Percentiles rank a stretch among this genome's conserved stretches.
Evolutionary conservation across 2,329 filamentous ascomycete species (phyloP).

Genomic region (Microdochium paspali): DNA sequence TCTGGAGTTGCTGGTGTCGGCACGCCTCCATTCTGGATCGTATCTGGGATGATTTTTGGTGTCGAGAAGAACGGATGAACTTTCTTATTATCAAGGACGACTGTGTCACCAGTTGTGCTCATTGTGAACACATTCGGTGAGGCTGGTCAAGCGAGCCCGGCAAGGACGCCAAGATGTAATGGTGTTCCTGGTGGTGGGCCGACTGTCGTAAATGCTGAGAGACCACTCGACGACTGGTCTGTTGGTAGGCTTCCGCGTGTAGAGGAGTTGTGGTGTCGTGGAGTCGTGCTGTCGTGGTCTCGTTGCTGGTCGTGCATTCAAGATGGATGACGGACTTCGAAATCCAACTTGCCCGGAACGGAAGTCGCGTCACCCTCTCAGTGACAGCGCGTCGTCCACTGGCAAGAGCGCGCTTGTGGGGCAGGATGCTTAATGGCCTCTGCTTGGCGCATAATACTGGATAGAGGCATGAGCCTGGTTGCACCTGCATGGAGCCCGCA

Average conservation of each 20-base stretch:
- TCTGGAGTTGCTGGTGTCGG: constrained; percentile 18
- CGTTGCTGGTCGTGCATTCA: too few relatives aligned
- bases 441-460: neutral
- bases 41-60: constrained; percentile 11
- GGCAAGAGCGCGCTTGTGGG: neutral
- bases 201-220: too few relatives aligned
- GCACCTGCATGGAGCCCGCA: neutral
- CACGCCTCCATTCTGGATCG: constrained; percentile 3
- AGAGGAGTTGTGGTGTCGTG: too few relatives aligned
- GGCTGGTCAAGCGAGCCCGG: neutral
- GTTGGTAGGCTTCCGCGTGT: too few relatives aligned
- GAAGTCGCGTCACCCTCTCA: neutral
- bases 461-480: neutral
- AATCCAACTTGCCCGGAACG: neutral
- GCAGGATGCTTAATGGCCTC: neutral
- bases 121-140: constrained; percentile 32
- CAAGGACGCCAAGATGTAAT: neutral
- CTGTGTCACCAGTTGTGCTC: constrained; percentile 25
- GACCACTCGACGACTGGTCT: too few relatives aligned
- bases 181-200: too few relatives aligned
- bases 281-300: too few relatives aligned
- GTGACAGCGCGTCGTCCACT: neutral
- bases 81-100: constrained; percentile 28
- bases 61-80: constrained; percentile 46
- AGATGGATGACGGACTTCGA: too few relatives aligned